Conservation (phyloP, 352 stramenopile genomes). For the Globisporangium megalacanthum region DNA sequence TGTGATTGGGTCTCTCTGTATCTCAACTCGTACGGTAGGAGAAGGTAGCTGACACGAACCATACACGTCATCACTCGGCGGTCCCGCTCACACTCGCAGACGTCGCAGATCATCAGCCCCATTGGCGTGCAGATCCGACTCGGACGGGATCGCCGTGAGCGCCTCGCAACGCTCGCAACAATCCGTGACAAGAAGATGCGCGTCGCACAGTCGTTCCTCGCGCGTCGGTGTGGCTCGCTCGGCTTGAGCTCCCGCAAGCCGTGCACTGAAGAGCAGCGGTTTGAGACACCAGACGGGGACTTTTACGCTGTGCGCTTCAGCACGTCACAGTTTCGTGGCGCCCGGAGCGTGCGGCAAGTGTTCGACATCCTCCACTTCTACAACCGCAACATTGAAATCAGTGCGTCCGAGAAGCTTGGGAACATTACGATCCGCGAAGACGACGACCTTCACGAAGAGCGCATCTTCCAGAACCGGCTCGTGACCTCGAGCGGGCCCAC, state of each 20-base stretch:
- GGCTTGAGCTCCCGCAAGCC: constrained; percentile 16
- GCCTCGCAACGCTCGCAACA: constrained; percentile 7
- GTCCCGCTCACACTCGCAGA: background rate
- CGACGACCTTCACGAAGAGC: constrained; percentile 25
- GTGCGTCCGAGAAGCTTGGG: constrained; percentile 34
- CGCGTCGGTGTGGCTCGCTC: constrained; percentile 12
- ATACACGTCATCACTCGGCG: too few species aligned
- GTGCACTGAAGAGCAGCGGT: constrained; percentile 26
- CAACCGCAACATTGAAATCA: constrained; percentile 41
- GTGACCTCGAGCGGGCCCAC: constrained; percentile 16
- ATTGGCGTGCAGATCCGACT: constrained; percentile 6
- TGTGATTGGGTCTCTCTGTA: background rate
- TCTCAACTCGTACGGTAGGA: background rate
- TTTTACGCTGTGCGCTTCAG: constrained; percentile 44
- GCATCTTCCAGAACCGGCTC: constrained; percentile 28
- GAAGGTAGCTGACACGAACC: too few species aligned
- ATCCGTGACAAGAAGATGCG: constrained; percentile 24
- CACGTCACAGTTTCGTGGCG: constrained; percentile 38
- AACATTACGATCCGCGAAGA: constrained; percentile 43
- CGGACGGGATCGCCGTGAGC: constrained; percentile 2
- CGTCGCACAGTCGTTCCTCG: constrained; percentile 21
- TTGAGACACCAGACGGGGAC: constrained; percentile 39
- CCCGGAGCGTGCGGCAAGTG: constrained; percentile 21
- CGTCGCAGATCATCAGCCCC: constrained; percentile 10
- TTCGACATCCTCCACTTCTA: constrained; percentile 34